A percentile compares a stretch with the other conserved stretches of the same genome.
Evolutionary conservation across 2,329 filamentous ascomycete species (phyloP).

Genomic region (Aureobasidium sp.): DNA sequence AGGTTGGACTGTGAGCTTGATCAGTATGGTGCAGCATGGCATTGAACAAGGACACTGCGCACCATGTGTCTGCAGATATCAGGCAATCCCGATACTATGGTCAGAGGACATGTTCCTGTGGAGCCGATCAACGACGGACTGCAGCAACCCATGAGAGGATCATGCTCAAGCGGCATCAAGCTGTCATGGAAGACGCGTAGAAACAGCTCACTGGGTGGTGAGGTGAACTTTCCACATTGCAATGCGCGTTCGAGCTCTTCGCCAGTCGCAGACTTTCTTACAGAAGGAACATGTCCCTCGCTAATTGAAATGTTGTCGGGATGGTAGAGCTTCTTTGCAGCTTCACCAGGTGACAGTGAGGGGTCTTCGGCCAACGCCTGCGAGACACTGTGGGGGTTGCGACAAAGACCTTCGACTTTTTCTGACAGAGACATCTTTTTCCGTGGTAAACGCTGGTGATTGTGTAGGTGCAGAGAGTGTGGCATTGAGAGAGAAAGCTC

Average conservation of each 20-base stretch:
- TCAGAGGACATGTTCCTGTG: conserved; percentile 59
- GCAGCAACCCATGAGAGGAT: conserved; percentile 47
- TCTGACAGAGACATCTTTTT: conserved; percentile 27
- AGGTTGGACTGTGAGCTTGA: conserved; percentile 50
- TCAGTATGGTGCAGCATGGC: background rate
- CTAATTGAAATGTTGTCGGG: conserved; percentile 26
- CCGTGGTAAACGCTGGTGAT: background rate
- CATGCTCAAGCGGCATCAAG: conserved; percentile 48
- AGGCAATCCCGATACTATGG: conserved; percentile 60
- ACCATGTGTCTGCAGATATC: conserved; percentile 65
- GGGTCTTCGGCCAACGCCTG: conserved; percentile 51
- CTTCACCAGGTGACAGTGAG: conserved; percentile 44
- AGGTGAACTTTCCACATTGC: conserved; percentile 62
- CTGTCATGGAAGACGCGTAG: conserved; percentile 61
- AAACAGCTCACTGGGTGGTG: conserved; percentile 60
- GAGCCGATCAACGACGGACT: conserved; percentile 55
- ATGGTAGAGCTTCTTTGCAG: conserved; percentile 52
- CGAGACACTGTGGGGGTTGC: conserved; percentile 49
- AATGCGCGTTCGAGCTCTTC: conserved; percentile 49
- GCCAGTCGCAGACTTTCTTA: conserved; percentile 19
- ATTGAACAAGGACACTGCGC: background rate
- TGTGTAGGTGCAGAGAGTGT: background rate
- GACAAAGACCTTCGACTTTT: conserved; percentile 48
- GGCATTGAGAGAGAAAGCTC: background rate
- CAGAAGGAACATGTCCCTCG: conserved; percentile 22